Base-by-base conservation (phyloP, 2,329 filamentous ascomycete species). In the Neofusicoccum sp. region DNA sequence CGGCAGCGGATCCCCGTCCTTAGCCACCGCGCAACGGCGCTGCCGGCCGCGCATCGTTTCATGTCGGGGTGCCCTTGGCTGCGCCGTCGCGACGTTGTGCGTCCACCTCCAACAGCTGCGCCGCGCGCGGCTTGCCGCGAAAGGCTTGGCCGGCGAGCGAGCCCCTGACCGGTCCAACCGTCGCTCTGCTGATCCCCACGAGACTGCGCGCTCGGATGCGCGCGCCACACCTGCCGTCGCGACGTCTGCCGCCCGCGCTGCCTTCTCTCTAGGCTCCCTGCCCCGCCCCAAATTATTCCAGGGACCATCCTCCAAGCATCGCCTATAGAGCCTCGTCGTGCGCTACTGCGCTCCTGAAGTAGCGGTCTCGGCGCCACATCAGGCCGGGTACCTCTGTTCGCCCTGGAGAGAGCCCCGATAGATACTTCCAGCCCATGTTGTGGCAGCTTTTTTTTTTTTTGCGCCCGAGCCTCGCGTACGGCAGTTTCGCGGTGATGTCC, bases 111-210 rank as follows among this genome's bases (percentile, higher is more conserved):
- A 30, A 14, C 24, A 16, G 48, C 6, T 38, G 36, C 34, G 36
- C 51, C 38, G 51, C 36, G 49, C 49, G 49, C 34, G 36, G 16
- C 14, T 30, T 26, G 28, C 47, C 47, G 47, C 30, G 31, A 53
- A 53, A 53, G 34, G 48, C 48, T 53, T 41, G 51, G 38, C 51
- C 28, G n/a, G 38, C 34, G 26, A 20, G n/a, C 36, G 30, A 16
- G 20, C 54, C 54, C 41, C 41, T 58, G 31, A 38, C 16, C 16
- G 53, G 53, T 20, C 53, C 28, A 24, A 12, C 40, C 47, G 47
- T 11, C n/a, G 14, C 54, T 58, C 41, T 47, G 54, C 11, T 47
- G 54, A 58, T 58, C 54, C 41, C 54, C 51, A 16, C 51, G 38
- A 56, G 36, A 44, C 51, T 56, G 24, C 43, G 41, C 41, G 24